Evolutionary conservation across 352 stramenopile genomes (phyloP), one percentile per base, ranked within the genome.

Genomic region (Plasmopara halstedii): DNA sequence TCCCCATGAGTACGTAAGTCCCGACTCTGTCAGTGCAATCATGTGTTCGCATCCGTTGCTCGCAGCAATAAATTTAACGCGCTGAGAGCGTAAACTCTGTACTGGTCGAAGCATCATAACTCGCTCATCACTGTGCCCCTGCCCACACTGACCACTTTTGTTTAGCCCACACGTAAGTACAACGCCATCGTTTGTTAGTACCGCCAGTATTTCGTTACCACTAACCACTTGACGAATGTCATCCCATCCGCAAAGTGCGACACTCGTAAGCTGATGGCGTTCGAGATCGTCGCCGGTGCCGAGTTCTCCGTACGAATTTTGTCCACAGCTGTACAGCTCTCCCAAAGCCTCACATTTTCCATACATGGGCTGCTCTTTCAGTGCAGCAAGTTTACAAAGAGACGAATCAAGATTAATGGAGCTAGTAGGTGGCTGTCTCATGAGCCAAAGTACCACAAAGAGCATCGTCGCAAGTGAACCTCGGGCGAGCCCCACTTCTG

Each of bases 11-110:
- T 91, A 93, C 6, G 80, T 75, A 4, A 88, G 50, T 1, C 83
- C 83, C 0, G 66, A 77, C 38, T 93, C 82, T 0, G 83, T 93
- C 17, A 95, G 41, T 0, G 77, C 82, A 15, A 95, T 88, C 64
- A 92, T 78, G 45, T 95, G 83, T 55, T 95, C 83, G 23, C 83
- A 95, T 23, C 83, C 83, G 32, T 95, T 95, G 58, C 77, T 89
- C 2, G 83, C 82, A n/a, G 81, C 78, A 44, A 93, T 74, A 41
- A 75, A 84, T 32, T 85, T 87, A 33, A 94, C 64, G 34, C 66
- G 64, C 43, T 92, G 78, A 6, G 78, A 88, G 7, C 81, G 74
- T 29, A 94, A 46, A 22, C 79, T 73, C 46, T 88, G 71, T 7
- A 94, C 70, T 10, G 82, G 81, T 6, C 81, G 66, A 5, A 88